phyloP scores from a whole-genome alignment of 805 yeast species.

The Starmerella stigmatis region DNA sequence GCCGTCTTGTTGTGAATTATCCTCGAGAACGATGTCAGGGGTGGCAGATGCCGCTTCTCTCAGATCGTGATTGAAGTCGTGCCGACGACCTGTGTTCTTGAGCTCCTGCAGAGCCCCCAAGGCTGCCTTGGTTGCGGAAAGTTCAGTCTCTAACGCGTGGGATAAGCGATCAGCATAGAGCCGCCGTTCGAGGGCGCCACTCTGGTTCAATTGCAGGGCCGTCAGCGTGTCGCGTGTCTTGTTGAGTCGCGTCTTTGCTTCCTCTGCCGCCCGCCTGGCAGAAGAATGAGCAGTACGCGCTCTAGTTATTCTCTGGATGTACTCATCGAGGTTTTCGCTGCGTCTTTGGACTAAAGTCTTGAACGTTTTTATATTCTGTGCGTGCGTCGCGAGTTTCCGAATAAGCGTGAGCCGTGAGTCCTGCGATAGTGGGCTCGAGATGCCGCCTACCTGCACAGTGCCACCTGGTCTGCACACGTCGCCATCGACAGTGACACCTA shows the following conservation, averaged over 20 bases:
- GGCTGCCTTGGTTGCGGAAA: neutral
- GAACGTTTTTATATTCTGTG: too few relatives aligned
- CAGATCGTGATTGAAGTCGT: neutral
- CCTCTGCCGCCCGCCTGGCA: neutral
- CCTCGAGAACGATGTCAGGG: neutral
- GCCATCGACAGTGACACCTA: constrained; percentile 84
- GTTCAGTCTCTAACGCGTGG: neutral
- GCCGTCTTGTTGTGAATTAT: too few relatives aligned
- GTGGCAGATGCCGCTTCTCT: neutral
- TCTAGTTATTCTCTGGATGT: too few relatives aligned
- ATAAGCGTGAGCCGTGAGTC: neutral
- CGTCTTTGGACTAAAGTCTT: too few relatives aligned
- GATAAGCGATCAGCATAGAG: neutral
- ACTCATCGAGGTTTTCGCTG: too few relatives aligned
- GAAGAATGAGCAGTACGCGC: too few relatives aligned
- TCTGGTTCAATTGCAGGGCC: neutral
- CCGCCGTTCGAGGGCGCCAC: neutral
- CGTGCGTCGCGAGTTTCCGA: neutral
- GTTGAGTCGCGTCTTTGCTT: neutral
- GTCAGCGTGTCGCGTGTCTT: neutral
- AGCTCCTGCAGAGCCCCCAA: neutral
- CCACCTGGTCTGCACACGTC: constrained; percentile 80
- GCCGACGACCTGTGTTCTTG: neutral
- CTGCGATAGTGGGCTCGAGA: too few relatives aligned
- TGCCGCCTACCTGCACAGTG: constrained; percentile 35